Conservation (phyloP, 2,329 filamentous ascomycete genomes). For the Dactylellina drechsleri region DNA sequence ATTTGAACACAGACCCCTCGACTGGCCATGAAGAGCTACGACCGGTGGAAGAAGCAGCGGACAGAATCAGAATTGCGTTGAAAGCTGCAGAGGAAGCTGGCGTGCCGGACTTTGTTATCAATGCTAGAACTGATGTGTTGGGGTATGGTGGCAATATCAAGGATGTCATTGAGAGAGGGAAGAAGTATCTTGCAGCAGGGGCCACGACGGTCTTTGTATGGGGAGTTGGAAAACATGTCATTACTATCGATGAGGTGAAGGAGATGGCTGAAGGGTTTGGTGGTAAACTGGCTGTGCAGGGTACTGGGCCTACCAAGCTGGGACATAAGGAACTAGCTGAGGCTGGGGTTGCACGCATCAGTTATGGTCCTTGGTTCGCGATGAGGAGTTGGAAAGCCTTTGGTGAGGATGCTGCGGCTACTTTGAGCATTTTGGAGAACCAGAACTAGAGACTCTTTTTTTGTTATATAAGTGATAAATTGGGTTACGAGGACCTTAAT, state of each 20-base stretch:
- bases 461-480: too few species aligned
- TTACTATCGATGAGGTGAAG: slow-evolving; percentile 64
- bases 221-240: slow-evolving; percentile 65
- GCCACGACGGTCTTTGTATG: slow-evolving; percentile 72
- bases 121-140: slow-evolving; percentile 70
- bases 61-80: slow-evolving; percentile 64
- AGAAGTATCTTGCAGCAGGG: slow-evolving; percentile 69
- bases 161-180: slow-evolving; percentile 66
- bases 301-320: slow-evolving; percentile 61
- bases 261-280: slow-evolving; percentile 65
- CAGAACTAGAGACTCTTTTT: not conserved
- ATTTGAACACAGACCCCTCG: slow-evolving; percentile 62
- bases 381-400: slow-evolving; percentile 37
- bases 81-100: slow-evolving; percentile 64
- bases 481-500: too few species aligned
- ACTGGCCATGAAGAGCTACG: slow-evolving; percentile 60
- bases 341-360: slow-evolving; percentile 69
- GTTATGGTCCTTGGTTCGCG: slow-evolving; percentile 64
- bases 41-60: slow-evolving; percentile 65
- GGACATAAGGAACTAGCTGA: slow-evolving; percentile 64
- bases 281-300: slow-evolving; percentile 63
- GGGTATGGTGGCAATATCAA: slow-evolving; percentile 58
- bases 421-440: slow-evolving; percentile 25
- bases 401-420: slow-evolving; percentile 27
- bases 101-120: slow-evolving; percentile 69